These are phyloP conservation scores for Avena eriantha DNA, from an alignment of 176 grass and related monocot species.

Conservation along the genomic window DNA sequence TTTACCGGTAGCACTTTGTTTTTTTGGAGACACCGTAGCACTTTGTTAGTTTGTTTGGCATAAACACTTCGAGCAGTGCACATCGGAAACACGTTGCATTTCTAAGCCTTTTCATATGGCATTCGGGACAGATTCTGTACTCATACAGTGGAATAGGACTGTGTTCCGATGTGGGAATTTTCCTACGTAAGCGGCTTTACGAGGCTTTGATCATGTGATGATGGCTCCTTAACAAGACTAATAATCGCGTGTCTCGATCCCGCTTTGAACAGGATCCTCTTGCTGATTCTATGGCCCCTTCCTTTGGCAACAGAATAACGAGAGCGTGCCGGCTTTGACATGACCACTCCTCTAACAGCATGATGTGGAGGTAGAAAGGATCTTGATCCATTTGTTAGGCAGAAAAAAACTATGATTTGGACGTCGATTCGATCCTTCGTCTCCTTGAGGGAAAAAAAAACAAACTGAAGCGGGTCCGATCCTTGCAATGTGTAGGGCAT, in stretches of 20 bases:
- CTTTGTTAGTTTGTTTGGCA: background rate
- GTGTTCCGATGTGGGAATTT: background rate
- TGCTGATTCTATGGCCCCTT: background rate
- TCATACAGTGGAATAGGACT: background rate
- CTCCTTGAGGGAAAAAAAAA: background rate
- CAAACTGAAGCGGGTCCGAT: background rate
- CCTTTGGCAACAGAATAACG: conserved; percentile 24
- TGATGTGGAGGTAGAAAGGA: background rate
- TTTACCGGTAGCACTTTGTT: background rate
- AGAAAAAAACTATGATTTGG: conserved; percentile 26
- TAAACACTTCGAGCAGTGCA: background rate
- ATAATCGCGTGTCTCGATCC: background rate
- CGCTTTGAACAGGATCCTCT: conserved; percentile 14
- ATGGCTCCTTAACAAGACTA: background rate
- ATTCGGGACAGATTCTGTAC: background rate
- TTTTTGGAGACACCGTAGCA: too few relatives aligned
- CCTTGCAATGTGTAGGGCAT: background rate
- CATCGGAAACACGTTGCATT: background rate
- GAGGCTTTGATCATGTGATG: background rate
- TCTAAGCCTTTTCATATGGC: background rate
- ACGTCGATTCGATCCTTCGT: conserved; percentile 22
- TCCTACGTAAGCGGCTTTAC: background rate
- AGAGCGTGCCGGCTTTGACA: background rate
- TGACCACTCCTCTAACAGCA: conserved; percentile 22
- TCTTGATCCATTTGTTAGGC: conserved; percentile 27